Evolutionary conservation across 2,329 filamentous ascomycete species (phyloP).

Genomic region (Chaetomium olivaceum): DNA sequence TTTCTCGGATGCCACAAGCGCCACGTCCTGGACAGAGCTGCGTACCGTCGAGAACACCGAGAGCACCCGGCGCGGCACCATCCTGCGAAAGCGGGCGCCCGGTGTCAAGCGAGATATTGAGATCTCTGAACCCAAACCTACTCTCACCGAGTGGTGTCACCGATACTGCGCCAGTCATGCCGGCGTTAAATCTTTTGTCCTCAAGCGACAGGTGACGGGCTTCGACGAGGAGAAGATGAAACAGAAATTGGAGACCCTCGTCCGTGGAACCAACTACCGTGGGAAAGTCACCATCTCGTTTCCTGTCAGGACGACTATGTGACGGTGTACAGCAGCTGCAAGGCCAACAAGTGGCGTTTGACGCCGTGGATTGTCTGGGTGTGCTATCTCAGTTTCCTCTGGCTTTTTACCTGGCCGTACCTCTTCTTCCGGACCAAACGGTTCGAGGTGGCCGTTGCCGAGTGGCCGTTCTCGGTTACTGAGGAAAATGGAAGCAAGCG

Average conservation of each 20-base stretch:
- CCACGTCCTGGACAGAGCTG: constrained; percentile 47
- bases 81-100: constrained; percentile 54
- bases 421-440: constrained; percentile 67
- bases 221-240: constrained; percentile 59
- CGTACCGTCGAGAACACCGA: constrained; percentile 58
- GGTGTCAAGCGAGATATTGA: constrained; percentile 49
- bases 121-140: constrained; percentile 42
- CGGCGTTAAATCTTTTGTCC: constrained; percentile 56
- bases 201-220: constrained; percentile 57
- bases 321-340: constrained; percentile 64
- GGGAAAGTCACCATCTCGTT: constrained; percentile 62
- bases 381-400: constrained; percentile 66
- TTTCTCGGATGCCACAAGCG: constrained; percentile 46
- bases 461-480: constrained; percentile 58
- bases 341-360: constrained; percentile 64
- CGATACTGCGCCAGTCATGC: constrained; percentile 62
- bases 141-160: constrained; percentile 65
- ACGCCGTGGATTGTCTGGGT: constrained; percentile 63
- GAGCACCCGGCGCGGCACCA: constrained; percentile 64
- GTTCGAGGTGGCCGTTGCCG: constrained; percentile 62
- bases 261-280: constrained; percentile 67
- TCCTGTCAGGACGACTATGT: constrained; percentile 57
- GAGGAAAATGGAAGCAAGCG: constrained; percentile 41
- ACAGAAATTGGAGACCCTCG: constrained; percentile 54
- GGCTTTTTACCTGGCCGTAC: constrained; percentile 70